Evolutionary conservation across 148 eudicot species (phyloP).

Genomic region (Euryodendron excelsum): DNA sequence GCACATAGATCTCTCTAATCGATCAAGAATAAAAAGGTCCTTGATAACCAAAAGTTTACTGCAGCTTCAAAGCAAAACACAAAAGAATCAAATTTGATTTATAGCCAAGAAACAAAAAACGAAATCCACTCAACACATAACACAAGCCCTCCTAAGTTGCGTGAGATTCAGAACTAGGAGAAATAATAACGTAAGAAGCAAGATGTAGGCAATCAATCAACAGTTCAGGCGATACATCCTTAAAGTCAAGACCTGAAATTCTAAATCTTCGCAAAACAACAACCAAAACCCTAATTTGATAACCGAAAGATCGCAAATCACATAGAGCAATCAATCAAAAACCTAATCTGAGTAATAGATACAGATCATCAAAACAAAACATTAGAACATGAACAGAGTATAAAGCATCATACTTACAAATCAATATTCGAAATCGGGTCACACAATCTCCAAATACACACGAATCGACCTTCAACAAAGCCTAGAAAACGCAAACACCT

Average conservation of each 20-base stretch:
- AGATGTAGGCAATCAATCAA: too few species aligned
- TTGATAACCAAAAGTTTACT: not conserved
- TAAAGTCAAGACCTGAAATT: too few species aligned
- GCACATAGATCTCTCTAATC: not conserved
- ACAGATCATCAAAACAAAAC: not conserved
- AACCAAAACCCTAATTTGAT: too few species aligned
- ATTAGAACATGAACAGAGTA: not conserved
- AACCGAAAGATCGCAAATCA: too few species aligned
- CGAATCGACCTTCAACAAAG: not conserved
- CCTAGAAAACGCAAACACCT: not conserved
- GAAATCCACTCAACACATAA: too few species aligned
- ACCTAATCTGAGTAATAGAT: not conserved
- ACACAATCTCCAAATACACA: not conserved
- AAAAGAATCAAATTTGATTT: not conserved
- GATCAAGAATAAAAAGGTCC: too few species aligned
- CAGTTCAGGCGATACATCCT: too few species aligned
- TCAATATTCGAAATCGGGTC: not conserved
- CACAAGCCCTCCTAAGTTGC: too few species aligned
- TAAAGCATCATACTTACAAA: not conserved
- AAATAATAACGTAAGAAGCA: too few species aligned
- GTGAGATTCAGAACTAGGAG: too few species aligned
- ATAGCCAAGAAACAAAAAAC: not conserved
- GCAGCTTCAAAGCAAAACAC: not conserved
- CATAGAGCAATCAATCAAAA: not conserved
- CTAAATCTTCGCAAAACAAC: too few species aligned